These are phyloP conservation scores for Geoglossum cookeanum DNA, from an alignment of 2,329 filamentous ascomycete genomes.

Conservation along the genomic window DNA sequence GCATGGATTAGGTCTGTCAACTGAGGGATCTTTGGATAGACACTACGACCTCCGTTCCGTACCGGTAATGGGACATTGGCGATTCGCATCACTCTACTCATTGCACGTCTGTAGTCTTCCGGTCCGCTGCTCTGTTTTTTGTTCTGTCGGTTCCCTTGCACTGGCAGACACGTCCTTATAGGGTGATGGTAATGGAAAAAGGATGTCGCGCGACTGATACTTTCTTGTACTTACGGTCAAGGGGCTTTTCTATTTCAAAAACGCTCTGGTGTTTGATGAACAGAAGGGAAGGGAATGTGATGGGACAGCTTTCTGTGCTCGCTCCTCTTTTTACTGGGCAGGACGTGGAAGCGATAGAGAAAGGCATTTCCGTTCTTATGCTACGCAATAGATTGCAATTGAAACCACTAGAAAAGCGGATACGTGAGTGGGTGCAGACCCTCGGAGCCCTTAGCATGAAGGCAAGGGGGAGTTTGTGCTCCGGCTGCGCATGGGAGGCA, in stretches of 20 bases:
- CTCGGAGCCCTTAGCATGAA: no score
- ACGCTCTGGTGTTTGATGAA: not conserved
- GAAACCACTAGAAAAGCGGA: not conserved
- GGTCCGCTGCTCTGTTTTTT: not conserved
- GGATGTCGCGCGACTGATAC: not conserved
- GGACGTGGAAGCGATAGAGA: not conserved
- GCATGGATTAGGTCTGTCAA: not conserved
- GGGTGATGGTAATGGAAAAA: not conserved
- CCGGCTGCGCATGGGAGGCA: no score
- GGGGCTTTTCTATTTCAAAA: not conserved
- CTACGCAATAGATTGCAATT: slow-evolving; percentile 2
- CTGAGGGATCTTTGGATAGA: not conserved
- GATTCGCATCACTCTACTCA: not conserved
- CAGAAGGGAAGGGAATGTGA: not conserved
- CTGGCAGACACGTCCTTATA: not conserved
- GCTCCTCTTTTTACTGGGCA: not conserved
- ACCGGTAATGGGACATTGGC: not conserved
- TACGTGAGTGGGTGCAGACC: no score
- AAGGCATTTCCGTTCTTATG: not conserved
- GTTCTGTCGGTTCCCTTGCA: not conserved
- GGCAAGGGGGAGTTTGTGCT: no score
- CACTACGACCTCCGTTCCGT: not conserved
- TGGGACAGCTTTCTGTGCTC: not conserved
- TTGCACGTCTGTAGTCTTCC: not conserved
- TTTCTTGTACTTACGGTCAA: slow-evolving; percentile 1